Evolutionary conservation across 176 grass and related monocot species (phyloP).

Genomic region (Raddia distichophylla): DNA sequence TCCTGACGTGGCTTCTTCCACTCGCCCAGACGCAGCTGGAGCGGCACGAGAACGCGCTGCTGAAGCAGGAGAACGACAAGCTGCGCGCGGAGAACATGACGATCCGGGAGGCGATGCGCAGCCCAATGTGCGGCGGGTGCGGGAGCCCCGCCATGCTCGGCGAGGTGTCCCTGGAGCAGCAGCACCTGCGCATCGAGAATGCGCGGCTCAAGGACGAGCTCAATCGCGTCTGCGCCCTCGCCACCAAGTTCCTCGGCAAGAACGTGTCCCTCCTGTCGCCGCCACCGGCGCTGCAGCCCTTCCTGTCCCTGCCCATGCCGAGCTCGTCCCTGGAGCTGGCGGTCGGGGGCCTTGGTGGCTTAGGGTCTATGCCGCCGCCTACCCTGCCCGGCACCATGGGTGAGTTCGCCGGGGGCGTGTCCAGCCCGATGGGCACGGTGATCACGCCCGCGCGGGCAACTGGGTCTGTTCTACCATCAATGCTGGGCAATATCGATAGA

Average conservation of each 20-base stretch:
- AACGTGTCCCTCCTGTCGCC: constrained; percentile 45
- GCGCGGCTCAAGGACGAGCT: constrained; percentile 93
- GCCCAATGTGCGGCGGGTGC: constrained; percentile 82
- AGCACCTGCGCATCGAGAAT: constrained; percentile 92
- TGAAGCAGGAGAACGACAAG: constrained; percentile 95
- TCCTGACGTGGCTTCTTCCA: not conserved
- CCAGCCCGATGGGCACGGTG: constrained; percentile 70
- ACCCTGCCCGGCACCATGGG: constrained; percentile 36
- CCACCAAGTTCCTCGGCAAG: constrained; percentile 88
- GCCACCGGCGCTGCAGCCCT: constrained; percentile 19
- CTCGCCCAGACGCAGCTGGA: constrained; percentile 78
- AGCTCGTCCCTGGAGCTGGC: constrained; percentile 74
- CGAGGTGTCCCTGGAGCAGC: constrained; percentile 87
- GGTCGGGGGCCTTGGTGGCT: constrained; percentile 49
- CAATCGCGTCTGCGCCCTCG: constrained; percentile 68
- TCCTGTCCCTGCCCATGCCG: constrained; percentile 60
- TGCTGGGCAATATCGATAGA: constrained; percentile 55
- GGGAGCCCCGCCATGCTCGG: constrained; percentile 81
- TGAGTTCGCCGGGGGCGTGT: constrained; percentile 57
- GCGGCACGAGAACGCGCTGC: constrained; percentile 89
- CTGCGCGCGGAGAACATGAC: constrained; percentile 85
- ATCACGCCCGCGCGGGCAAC: constrained; percentile 55
- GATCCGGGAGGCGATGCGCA: constrained; percentile 81
- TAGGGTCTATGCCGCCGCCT: constrained; percentile 43
- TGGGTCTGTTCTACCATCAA: constrained; percentile 17